These are phyloP conservation scores for Paecilomyces fulvus DNA, from an alignment of 2,329 filamentous ascomycete species.

Conservation along the genomic window DNA sequence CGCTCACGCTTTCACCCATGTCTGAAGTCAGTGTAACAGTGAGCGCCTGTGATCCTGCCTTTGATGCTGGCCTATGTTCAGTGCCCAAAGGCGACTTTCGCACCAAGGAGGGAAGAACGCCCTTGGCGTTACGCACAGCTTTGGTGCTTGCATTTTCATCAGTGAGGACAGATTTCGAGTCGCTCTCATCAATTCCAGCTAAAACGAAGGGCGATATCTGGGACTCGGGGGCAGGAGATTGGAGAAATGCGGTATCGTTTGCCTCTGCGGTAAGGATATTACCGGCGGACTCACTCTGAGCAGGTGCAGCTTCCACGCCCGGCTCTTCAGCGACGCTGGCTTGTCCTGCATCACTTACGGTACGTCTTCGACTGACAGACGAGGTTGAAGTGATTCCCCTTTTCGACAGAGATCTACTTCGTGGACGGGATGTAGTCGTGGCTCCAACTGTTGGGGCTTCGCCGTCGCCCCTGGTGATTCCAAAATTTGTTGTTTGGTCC, in stretches of 20 bases:
- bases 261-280: background rate
- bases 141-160: background rate
- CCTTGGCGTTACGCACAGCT: background rate
- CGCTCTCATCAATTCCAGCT: background rate
- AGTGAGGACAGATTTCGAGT: background rate
- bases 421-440: background rate
- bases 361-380: constrained; percentile 4
- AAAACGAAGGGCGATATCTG: background rate
- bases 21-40: background rate
- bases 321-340: constrained; percentile 6
- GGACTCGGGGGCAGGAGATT: background rate
- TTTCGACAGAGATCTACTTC: background rate
- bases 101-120: background rate
- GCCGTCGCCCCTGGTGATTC: constrained; percentile 19
- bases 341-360: constrained; percentile 16
- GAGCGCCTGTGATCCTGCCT: background rate
- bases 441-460: background rate
- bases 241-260: background rate
- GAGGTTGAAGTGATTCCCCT: background rate
- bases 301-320: background rate
- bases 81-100: background rate
- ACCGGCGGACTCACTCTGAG: background rate
- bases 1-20: background rate
- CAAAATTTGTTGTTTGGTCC: constrained; percentile 15
- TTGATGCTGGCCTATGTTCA: background rate